Evolutionary conservation across 2,329 filamentous ascomycete genomes (phyloP).

Genomic region (Xylariaceae sp.): DNA sequence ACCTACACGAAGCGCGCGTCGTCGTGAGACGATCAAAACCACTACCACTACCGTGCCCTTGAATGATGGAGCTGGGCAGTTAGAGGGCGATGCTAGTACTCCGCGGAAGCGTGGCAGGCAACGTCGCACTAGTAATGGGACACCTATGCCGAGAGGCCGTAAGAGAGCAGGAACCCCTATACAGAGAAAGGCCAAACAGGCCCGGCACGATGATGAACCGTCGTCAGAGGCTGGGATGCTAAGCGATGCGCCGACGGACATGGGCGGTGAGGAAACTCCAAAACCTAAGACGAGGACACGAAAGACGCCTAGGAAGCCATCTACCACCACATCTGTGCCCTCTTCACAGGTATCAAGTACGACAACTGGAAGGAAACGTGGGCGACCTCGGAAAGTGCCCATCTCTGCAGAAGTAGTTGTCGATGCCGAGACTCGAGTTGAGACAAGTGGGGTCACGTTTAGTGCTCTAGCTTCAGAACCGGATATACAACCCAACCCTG

Average conservation of each 20-base stretch:
- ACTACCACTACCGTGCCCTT: slow-evolving; percentile 61
- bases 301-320: slow-evolving; percentile 38
- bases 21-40: slow-evolving; percentile 49
- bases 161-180: slow-evolving; percentile 56
- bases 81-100: slow-evolving; percentile 38
- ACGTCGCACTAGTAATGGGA: slow-evolving; percentile 57
- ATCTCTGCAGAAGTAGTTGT: slow-evolving; percentile 36
- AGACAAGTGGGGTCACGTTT: slow-evolving; percentile 12
- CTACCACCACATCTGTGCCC: slow-evolving; percentile 31
- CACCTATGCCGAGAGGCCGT: slow-evolving; percentile 56
- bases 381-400: slow-evolving; percentile 41
- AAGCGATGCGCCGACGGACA: slow-evolving; percentile 34
- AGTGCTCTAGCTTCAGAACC: slow-evolving; percentile 15
- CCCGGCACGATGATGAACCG: slow-evolving; percentile 42
- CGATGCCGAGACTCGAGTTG: slow-evolving; percentile 23
- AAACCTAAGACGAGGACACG: slow-evolving; percentile 44
- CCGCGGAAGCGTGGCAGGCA: slow-evolving; percentile 55
- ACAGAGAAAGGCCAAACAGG: slow-evolving; percentile 43
- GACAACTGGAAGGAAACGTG: slow-evolving; percentile 41
- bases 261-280: slow-evolving; percentile 39
- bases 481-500: not conserved
- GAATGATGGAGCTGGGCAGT: slow-evolving; percentile 39
- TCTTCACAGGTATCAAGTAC: slow-evolving; percentile 38
- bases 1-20: slow-evolving; percentile 47
- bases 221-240: slow-evolving; percentile 37